A percentile compares a stretch with the other conserved stretches of the same genome.
These are phyloP conservation scores for Acanthamoeba rhysodes DNA, from an alignment of 208 protist species.

Conservation along the genomic window DNA sequence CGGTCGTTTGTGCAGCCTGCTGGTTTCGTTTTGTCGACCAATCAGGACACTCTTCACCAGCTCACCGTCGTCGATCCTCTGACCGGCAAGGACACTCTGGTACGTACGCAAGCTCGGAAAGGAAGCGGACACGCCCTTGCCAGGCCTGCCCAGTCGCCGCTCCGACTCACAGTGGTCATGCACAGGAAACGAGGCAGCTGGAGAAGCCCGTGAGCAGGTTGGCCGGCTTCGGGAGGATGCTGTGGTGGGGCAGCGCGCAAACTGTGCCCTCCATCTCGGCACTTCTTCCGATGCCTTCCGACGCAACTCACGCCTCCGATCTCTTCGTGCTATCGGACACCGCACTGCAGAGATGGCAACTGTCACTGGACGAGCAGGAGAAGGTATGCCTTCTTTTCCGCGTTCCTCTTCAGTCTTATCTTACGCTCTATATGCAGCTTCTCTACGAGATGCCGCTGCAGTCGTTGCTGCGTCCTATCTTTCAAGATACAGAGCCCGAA, in stretches of 20 bases:
- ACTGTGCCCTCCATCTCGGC: conserved; percentile 46
- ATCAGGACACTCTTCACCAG: conserved; percentile 31
- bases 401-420: neutral
- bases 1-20: neutral
- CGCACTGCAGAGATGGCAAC: conserved; percentile 31
- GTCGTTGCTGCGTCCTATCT: neutral
- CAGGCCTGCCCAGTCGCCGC: too few species aligned
- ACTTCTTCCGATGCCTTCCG: conserved; percentile 20
- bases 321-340: conserved; percentile 21
- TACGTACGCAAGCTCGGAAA: neutral
- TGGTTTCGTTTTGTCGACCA: conserved; percentile 28
- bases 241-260: conserved; percentile 38
- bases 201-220: conserved; percentile 41
- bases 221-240: conserved; percentile 17
- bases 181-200: conserved; percentile 21
- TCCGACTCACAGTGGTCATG: neutral
- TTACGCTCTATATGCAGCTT: neutral
- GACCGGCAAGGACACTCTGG: conserved; percentile 30
- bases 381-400: neutral
- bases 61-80: conserved; percentile 27
- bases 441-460: conserved; percentile 54
- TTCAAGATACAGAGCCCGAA: conserved; percentile 16
- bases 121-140: too few species aligned
- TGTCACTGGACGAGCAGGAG: neutral
- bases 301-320: neutral